Evolutionary conservation across 495 filamentous ascomycete species (phyloP), one percentile per base, ranked within the genome.

Genomic region (Jackrogersella multiformis): DNA sequence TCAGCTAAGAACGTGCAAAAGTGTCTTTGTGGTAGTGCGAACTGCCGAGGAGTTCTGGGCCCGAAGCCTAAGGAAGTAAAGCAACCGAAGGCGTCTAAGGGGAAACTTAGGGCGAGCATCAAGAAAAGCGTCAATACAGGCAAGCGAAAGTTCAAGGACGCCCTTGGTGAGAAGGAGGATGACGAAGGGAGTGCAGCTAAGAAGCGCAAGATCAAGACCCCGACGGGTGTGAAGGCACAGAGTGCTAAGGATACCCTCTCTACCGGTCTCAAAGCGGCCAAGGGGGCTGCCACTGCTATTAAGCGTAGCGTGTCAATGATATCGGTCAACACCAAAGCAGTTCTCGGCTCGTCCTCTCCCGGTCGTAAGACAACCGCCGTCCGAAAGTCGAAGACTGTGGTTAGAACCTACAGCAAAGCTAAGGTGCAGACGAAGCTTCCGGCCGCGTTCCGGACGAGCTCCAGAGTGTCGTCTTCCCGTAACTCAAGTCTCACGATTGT

Each of bases 1-100:
- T 92, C 88, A 15, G 85, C 86, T 73, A 92, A 92, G 80, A 92
- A 92, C 75, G 89, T 92, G 54, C 92, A 94, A 74, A 82, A 90
- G 76, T 96, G 92, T 73, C 86, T 90, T 56, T 96, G 92, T 78
- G 92, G 92, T 65, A 83, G 88, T 60, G 75, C 84, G 15, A 89
- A 88, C 56, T 96, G 92, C 76, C 86, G 92, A 61, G 92, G 92
- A 42, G 85, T 92, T 32, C 81, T 96, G 38, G 92, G 92, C 2
- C 89, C 89, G 4, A 90, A 88, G 61, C 86, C 88, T 38, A 90
- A 82, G 69, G 86, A 86, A 68, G 81, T 73, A 53, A 84, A 82
- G 73, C 76, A 64, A 26, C 78, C 76, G 42, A 80, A 79, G 67
- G 60, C 60, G 10, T 67, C 77, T 5, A 79, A 75, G 48, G 69